Percentiles rank a stretch among this genome's conserved stretches.
These are phyloP conservation scores for Laguncularia racemosa DNA, from an alignment of 345 rosid genomes.

Conservation along the genomic window DNA sequence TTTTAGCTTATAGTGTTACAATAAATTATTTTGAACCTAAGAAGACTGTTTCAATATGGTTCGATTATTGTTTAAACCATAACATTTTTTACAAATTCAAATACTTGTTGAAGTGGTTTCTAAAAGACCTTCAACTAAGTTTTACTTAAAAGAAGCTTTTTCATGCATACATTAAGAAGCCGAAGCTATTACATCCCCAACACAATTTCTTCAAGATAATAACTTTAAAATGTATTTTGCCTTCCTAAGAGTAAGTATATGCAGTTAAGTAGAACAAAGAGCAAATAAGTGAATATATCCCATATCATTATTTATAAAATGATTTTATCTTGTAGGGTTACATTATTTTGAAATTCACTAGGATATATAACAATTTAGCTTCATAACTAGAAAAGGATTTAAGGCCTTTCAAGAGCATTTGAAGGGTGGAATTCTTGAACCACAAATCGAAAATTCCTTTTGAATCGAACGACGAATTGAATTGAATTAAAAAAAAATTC, in stretches of 20 bases:
- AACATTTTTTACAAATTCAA: too few species aligned
- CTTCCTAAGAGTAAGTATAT: too few species aligned
- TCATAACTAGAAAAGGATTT: constrained; percentile 79
- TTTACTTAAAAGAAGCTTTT: constrained; percentile 68
- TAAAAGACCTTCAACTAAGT: constrained; percentile 60
- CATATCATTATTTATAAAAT: too few species aligned
- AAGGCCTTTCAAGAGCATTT: constrained; percentile 68
- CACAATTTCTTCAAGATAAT: constrained; percentile 63
- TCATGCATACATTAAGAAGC: constrained; percentile 64
- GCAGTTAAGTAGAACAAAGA: too few species aligned
- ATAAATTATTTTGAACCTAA: too few species aligned
- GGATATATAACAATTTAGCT: constrained; percentile 77
- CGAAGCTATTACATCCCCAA: constrained; percentile 81
- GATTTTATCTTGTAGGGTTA: constrained; percentile 45
- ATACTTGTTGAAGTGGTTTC: constrained; percentile 59
- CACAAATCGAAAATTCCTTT: too few species aligned
- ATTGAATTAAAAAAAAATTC: too few species aligned
- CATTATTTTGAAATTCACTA: constrained; percentile 76
- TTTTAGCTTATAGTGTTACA: too few species aligned
- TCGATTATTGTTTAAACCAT: too few species aligned
- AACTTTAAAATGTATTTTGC: too few species aligned
- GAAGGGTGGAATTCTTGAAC: constrained; percentile 49
- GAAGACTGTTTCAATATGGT: too few species aligned
- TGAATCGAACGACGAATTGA: too few species aligned
- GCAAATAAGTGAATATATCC: neutral